Evolutionary conservation across 2,329 filamentous ascomycete genomes (phyloP), one percentile per base, ranked within the genome.

Genomic region (Aspergillus alliaceus): DNA sequence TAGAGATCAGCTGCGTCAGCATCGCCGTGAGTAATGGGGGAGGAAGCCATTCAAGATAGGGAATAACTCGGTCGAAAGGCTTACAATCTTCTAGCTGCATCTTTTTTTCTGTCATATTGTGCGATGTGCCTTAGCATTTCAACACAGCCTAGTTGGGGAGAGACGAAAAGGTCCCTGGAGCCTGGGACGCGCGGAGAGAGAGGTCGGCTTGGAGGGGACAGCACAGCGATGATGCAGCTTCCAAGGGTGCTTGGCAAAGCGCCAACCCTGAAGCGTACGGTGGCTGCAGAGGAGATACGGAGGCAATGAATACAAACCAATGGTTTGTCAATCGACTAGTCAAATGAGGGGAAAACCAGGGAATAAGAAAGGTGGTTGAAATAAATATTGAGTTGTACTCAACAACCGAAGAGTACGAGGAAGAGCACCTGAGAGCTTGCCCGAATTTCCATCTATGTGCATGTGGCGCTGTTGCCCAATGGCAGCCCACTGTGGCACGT

Each of bases 61-160:
- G 39, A 50, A 15, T 4, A 31, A 42, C 51, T 34, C 22, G 34
- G 32, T n/a, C 42, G 34, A 25, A 31, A 51, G 20, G 78, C 80
- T 72, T 80, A 93, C 92, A 96, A 77, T 96, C 91, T 85, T 92
- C 89, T 81, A 96, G 82, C 77, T 86, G 87, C 90, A 95, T 91
- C 76, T 89, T 90, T 81, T 81, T 80, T 80, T 85, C 82, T 79
- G 85, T 81, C 90, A 93, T 93, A 72, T 72, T 86, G 83, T 74
- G 74, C 77, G 74, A 77, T 76, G 76, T 80, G 78, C 75, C 76
- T 76, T 75, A 80, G 83, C 86, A 89, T 89, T 78, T 86, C 86
- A 76, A 69, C 64, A 66, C 64, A 51, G 40, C 60, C 54, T 59
- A 42, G 52, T 56, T 53, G 59, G 55, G 64, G 59, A 68, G 27